A percentile compares a stretch with the other conserved stretches of the same genome.
Evolutionary conservation across 306 rosid genomes (phyloP).

Genomic region (Trifolium subterraneum): DNA sequence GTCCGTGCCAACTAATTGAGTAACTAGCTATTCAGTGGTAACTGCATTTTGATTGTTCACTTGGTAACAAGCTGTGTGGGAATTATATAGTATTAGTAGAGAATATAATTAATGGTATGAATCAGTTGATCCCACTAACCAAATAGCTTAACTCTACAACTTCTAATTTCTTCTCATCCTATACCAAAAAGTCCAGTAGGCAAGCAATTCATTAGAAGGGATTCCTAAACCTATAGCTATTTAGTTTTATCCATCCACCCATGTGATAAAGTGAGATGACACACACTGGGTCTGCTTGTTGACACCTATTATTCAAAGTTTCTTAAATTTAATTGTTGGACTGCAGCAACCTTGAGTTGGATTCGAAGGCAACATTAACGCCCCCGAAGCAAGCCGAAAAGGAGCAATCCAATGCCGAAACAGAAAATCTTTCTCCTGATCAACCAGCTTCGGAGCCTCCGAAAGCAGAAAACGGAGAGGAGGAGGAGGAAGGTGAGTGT

Average conservation of each 20-base stretch:
- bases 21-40: neutral
- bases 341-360: conserved; percentile 13
- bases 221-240: neutral
- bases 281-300: neutral
- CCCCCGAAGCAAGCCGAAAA: neutral
- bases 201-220: neutral
- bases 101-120: conserved; percentile 12
- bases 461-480: conserved; percentile 15
- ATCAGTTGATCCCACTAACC: neutral
- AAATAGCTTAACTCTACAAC: conserved; percentile 8
- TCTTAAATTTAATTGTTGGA: conserved; percentile 1
- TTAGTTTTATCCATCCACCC: neutral
- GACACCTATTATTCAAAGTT: neutral
- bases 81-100: neutral
- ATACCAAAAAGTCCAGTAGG: no score
- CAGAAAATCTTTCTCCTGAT: neutral
- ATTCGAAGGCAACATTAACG: neutral
- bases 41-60: conserved; percentile 26
- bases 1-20: neutral
- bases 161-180: neutral
- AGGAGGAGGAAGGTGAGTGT: conserved; percentile 65
- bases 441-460: conserved; percentile 34
- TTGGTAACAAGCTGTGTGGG: neutral
- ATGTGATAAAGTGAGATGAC: neutral
- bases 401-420: conserved; percentile 7